phyloP scores from a whole-genome alignment of 2,329 filamentous ascomycete genomes.

The Colletotrichum shisoi region DNA sequence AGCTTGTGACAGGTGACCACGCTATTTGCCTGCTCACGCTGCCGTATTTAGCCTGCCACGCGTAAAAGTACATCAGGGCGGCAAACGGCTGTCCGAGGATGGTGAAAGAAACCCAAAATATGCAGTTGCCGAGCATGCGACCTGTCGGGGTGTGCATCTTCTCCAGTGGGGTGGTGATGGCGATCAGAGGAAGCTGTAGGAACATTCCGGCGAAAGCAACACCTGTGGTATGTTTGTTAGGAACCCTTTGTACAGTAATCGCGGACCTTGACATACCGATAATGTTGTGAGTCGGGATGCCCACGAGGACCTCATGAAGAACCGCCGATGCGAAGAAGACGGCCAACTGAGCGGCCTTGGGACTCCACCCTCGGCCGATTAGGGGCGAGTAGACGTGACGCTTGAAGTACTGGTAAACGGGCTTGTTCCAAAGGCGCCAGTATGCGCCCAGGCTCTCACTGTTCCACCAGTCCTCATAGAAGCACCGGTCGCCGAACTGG shows the following conservation, averaged over 20 bases:
- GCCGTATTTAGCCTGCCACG: constrained; percentile 97
- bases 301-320: constrained; percentile 90
- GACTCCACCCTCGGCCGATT: constrained; percentile 81
- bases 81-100: constrained; percentile 94
- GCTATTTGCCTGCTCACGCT: constrained; percentile 67
- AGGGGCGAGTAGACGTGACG: constrained; percentile 91
- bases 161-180: constrained; percentile 78
- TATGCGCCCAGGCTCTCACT: constrained; percentile 84
- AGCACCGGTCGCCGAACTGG: constrained; percentile 89
- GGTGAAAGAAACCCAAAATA: constrained; percentile 97
- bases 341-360: constrained; percentile 72
- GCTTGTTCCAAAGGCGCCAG: constrained; percentile 98
- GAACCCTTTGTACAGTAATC: neutral
- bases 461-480: constrained; percentile 99
- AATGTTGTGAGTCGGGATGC: constrained; percentile 92
- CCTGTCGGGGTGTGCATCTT: constrained; percentile 78
- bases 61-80: constrained; percentile 93
- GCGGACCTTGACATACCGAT: constrained; percentile 66
- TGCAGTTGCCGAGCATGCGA: constrained; percentile 85
- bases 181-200: constrained; percentile 87
- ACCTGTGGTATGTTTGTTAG: constrained; percentile 57
- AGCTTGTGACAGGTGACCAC: constrained; percentile 9
- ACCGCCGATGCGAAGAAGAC: constrained; percentile 91
- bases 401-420: constrained; percentile 96
- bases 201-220: constrained; percentile 96